Evolutionary conservation across 441 rosid species (phyloP), one percentile per base, ranked within the genome.

Genomic region (Raphanus hybrid): DNA sequence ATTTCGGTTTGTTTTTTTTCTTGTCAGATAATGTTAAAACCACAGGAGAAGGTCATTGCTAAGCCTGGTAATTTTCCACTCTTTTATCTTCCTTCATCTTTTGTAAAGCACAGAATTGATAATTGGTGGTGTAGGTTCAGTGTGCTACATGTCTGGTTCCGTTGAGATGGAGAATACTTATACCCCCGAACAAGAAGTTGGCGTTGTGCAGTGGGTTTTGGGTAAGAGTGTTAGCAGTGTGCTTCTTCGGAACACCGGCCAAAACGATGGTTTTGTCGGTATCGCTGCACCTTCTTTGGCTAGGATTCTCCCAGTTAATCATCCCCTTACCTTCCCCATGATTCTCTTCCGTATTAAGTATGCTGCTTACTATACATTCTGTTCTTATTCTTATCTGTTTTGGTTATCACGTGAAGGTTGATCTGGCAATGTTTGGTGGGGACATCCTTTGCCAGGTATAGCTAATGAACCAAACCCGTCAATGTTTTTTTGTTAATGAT

Each of bases 161-260:
- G 8, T 57, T 8, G 61, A 9, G 58, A 45, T 43, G 97, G 98
- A 92, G 72, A 93, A 96, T 75, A 80, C 89, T 3, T 93, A 81
- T 70, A 77, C 92, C 11, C 97, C 97, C 71, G 98, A 96, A 84
- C 92, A 91, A 32, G 96, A 96, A 84, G 90, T 86, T 16, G 98
- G 97, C n/a, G 75, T 92, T 84, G 87, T 95, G 85, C 99, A 93
- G 63, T 96, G 99, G 99, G 84, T 96, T 82, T 88, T 93, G 81
- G 98, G 98, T 63, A 96, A 89, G 89, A 92, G 87, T 54, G 73
- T 91, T 68, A 91, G 91, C 27, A 92, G 94, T 75, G 80, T 96
- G 37, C 86, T 82, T 75, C 81, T 96, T 73, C 83, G 78, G n/a
- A 96, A 93, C 80, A 68, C 88, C 12, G 97, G 96, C 43, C 72